Base-by-base conservation (phyloP, 2,329 filamentous ascomycete genomes). In the Xylaria arbuscula region DNA sequence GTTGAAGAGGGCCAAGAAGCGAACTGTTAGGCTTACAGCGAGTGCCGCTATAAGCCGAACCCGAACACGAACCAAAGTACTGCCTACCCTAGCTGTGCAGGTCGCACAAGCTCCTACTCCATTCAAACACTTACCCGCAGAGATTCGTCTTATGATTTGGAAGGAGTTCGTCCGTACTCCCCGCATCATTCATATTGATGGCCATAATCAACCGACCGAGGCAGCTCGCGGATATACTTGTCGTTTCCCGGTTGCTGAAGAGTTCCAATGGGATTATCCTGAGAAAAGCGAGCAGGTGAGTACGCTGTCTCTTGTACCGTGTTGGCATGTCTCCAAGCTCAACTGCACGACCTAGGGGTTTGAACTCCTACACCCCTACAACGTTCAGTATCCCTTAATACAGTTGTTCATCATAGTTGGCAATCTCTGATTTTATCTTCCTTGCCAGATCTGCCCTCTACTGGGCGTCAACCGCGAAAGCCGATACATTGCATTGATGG, bases 121-220 rank as follows among this genome's bases (percentile, higher is more conserved):
- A 10, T 66, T 66, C 58, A 40, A 48, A 6, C 13, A 5, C 22
- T 58, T 67, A 11, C 58, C 64, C 28, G 3, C 24, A 10, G 64
- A 67, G 36, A 36, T 67, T 38, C 62, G 66, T 15, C 22, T 57
- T 13, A 62, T 66, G 57, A 62, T 69, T 34, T 69, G 63, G 67
- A 63, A 69, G 13, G 53, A 69, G 34, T 66, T 57, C 15, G 11
- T 40, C 10, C 53, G 36, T 17, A 59, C 10, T 4, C 67, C 63
- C 8, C 67, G 67, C 36, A 42, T 69, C 13, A 69, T 69, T 13
- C 42, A 36, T 24, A 17, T 60, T 28, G 40, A 57, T 51, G 11
- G n/a, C n/a, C n/a, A n/a, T 40, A 38, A n/a, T 22, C 42, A n/a
- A 10, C 7, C 13, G 6, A n/a, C 13, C 15, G 7, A 15, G 50